phyloP scores from a whole-genome alignment of 2,329 filamentous ascomycete genomes.

The Didymella sp. region DNA sequence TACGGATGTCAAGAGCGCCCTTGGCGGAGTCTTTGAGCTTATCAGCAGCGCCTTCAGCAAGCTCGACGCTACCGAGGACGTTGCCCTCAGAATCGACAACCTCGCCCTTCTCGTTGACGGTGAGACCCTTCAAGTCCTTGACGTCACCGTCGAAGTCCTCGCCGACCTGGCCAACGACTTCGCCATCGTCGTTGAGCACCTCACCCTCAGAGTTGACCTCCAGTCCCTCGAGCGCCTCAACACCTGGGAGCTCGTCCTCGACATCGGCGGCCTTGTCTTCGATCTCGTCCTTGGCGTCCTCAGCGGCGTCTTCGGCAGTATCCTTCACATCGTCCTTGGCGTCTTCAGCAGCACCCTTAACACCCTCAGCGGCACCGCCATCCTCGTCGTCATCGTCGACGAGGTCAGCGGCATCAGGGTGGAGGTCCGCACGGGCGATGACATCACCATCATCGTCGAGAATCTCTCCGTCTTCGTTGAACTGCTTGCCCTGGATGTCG shows the following conservation, averaged over 20 bases:
- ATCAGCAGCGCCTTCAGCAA: conserved; percentile 58
- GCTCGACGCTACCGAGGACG: conserved; percentile 58
- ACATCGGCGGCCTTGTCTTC: conserved; percentile 49
- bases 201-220: conserved; percentile 59
- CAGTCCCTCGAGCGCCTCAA: conserved; percentile 60
- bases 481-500: conserved; percentile 56
- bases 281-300: conserved; percentile 39
- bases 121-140: conserved; percentile 56
- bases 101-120: conserved; percentile 60
- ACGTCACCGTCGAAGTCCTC: conserved; percentile 53
- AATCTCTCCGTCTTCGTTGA: conserved; percentile 63
- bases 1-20: conserved; percentile 54
- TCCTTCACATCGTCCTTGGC: conserved; percentile 23
- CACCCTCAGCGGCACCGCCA: conserved; percentile 30
- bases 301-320: conserved; percentile 34
- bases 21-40: conserved; percentile 53
- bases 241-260: conserved; percentile 59
- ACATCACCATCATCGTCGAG: conserved; percentile 62
- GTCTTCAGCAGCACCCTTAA: conserved; percentile 26
- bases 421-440: conserved; percentile 60
- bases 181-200: conserved; percentile 57
- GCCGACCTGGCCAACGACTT: conserved; percentile 57
- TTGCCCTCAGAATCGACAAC: conserved; percentile 60
- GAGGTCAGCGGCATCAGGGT: conserved; percentile 54
- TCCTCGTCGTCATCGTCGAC: conserved; percentile 41